Conservation (phyloP, 176 grass and related monocot genomes). For the Musa acuminata region DNA sequence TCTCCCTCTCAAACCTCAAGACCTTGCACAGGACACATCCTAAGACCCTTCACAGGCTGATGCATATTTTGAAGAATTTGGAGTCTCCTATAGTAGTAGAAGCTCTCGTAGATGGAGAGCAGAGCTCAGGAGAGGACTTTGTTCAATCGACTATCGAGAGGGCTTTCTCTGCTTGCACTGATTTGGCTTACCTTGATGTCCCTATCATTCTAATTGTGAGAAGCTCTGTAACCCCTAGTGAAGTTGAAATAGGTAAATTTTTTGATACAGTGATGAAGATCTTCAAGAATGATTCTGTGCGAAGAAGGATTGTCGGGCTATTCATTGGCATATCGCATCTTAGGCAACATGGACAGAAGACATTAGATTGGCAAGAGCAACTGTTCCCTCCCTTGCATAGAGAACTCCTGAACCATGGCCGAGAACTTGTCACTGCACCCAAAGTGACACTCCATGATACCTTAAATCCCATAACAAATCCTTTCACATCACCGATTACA, state of each 20-base stretch:
- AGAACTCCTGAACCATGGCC: conserved; percentile 10
- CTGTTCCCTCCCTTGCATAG: conserved; percentile 14
- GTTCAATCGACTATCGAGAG: conserved; percentile 1
- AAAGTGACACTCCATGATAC: conserved; percentile 39
- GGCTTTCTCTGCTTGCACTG: conserved; percentile 7
- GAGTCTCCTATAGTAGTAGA: conserved; percentile 34
- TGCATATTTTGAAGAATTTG: conserved; percentile 34
- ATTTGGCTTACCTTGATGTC: conserved; percentile 15
- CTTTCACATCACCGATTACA: conserved; percentile 34
- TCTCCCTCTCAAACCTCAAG: conserved; percentile 32
- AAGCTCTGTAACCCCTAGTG: conserved; percentile 2
- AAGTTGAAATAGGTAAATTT: conserved; percentile 26
- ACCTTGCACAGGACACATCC: conserved; percentile 15
- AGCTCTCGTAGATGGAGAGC: conserved; percentile 8
- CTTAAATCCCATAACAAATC: conserved; percentile 43
- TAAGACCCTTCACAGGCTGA: conserved; percentile 25
- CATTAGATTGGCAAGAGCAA: neutral
- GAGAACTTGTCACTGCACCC: conserved; percentile 11
- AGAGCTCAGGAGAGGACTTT: conserved; percentile 10
- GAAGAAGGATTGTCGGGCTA: conserved; percentile 20
- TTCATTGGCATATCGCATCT: conserved; percentile 19
- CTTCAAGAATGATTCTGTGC: neutral
- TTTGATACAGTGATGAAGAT: neutral
- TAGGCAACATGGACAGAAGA: neutral
- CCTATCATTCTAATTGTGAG: conserved; percentile 32